These are phyloP conservation scores for Ophiostoma pallidulum DNA, from an alignment of 2,329 filamentous ascomycete genomes.

Conservation along the genomic window DNA sequence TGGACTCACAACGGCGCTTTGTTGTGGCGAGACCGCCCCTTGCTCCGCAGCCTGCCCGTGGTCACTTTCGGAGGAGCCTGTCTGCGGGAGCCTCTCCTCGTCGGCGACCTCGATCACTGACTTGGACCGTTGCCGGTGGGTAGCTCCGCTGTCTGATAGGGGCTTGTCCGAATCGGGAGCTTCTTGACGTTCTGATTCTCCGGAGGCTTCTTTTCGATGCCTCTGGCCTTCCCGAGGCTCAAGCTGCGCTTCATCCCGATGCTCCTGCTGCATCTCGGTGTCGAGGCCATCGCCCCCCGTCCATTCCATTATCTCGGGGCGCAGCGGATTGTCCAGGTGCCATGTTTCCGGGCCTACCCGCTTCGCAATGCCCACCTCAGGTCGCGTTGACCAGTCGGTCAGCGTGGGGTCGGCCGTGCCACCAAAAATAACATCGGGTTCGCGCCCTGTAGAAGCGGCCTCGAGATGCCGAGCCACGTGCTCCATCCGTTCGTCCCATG, in stretches of 20 bases:
- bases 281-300: conserved; percentile 1
- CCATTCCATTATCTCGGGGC: conserved; percentile 17
- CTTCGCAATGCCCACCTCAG: conserved; percentile 30
- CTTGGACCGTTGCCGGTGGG: conserved; percentile 9
- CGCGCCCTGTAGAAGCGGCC: conserved; percentile 29
- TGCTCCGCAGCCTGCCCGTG: background rate
- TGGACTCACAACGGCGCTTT: background rate
- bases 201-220: background rate
- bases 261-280: background rate
- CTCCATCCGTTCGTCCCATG: conserved; percentile 80
- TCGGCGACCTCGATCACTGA: conserved; percentile 16
- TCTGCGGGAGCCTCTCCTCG: background rate
- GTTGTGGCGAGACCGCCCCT: background rate
- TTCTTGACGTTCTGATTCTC: background rate
- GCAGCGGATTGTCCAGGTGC: conserved; percentile 19
- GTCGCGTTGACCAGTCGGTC: conserved; percentile 31
- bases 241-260: background rate
- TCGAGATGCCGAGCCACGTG: conserved; percentile 78
- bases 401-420: conserved; percentile 29
- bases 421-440: conserved; percentile 29
- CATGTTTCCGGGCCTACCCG: conserved; percentile 14
- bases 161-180: too few species aligned
- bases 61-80: background rate
- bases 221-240: background rate
- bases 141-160: background rate